Conservation (phyloP, 139 green algal genomes). For the Chlorella sp. region DNA sequence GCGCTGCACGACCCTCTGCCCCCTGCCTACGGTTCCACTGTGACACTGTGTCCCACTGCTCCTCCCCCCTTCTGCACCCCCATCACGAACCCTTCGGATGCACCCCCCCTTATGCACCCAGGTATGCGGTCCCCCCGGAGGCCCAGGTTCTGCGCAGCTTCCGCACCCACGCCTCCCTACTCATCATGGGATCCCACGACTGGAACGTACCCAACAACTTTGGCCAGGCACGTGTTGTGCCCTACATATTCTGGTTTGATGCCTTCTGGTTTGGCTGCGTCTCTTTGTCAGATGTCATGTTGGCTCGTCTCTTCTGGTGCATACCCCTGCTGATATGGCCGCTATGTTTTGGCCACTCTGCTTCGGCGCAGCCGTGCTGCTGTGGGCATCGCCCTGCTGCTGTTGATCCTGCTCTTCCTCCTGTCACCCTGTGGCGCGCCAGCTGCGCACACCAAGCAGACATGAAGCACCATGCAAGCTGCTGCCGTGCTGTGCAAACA, state of each 20-base stretch:
- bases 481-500: too few species aligned
- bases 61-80: background rate
- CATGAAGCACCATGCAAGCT: too few species aligned
- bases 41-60: background rate
- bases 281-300: background rate
- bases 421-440: too few species aligned
- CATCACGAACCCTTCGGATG: background rate
- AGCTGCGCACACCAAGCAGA: too few species aligned
- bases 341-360: too few species aligned
- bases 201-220: conserved; percentile 69
- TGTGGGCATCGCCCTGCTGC: too few species aligned
- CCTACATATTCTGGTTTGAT: background rate
- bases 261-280: background rate
- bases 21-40: too few species aligned
- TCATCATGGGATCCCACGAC: conserved; percentile 66
- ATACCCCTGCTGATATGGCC: too few species aligned
- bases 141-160: conserved; percentile 39
- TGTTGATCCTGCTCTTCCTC: too few species aligned
- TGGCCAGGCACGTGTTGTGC: conserved; percentile 28
- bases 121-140: conserved; percentile 42
- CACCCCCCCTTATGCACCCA: background rate
- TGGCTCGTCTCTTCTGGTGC: too few species aligned
- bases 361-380: too few species aligned
- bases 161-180: conserved; percentile 49
- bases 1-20: too few species aligned